Evolutionary conservation across 2,329 filamentous ascomycete species (phyloP), one percentile per base, ranked within the genome.

Genomic region (Ceratocystis cubensis): DNA sequence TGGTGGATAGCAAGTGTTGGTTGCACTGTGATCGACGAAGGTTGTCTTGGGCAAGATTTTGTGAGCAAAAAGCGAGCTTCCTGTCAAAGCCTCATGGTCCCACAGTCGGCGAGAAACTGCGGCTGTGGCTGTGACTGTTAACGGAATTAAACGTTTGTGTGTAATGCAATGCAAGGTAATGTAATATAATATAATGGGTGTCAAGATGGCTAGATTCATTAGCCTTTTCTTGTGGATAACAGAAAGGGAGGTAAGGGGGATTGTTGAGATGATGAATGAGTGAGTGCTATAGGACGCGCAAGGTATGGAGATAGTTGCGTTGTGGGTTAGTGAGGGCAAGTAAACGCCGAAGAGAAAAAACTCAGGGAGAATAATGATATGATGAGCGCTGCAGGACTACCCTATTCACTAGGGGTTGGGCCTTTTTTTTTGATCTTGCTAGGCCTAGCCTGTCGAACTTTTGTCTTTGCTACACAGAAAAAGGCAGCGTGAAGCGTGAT

Each of bases 401-500:
- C 30, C 56, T 53, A 10, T 1, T 28, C 22, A 30, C 15, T 30
- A 28, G 56, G 56, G 56, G 37, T 59, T 59, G 56, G n/a, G 1
- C 7, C 48, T 59, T 59, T 59, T 25, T 25, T 25, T 22, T 22
- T 22, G n/a, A 25, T 15, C 50, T 22, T 8, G 30, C 56, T n/a
- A 3, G 30, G 30, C 28, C 30, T 59, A 30, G 56, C 56, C 56
- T 59, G 56, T 37, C 56, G 56, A 59, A 59, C 56, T 59, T 59
- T 59, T 59, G 56, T 59, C 25, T 15, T 53, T 53, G 48, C 48
- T 50, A 22, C 48, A 50, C 48, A 50, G 22, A 50, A 50, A 20
- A 22, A 33, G 53, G 53, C 53, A 57, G 53, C 53, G 53, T 57
- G 56, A 20, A 41, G 48, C 48, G 48, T 53, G 48, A 53, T 53